Percentiles rank a stretch among this genome's conserved stretches.
These are phyloP conservation scores for Pyrenopolyporus hunteri DNA, from an alignment of 495 filamentous ascomycete genomes.

Conservation along the genomic window DNA sequence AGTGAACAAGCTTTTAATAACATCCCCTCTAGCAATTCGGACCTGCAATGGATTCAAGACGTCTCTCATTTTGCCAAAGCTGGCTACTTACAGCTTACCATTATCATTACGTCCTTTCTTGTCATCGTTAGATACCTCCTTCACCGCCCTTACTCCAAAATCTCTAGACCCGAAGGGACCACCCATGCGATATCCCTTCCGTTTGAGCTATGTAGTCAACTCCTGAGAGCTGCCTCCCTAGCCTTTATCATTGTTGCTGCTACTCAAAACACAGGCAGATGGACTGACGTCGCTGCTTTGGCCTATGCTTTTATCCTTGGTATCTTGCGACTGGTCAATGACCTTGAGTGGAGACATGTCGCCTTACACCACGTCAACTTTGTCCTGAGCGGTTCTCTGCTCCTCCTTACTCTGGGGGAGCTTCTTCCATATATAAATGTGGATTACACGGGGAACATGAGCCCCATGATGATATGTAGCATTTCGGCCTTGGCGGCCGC, in stretches of 20 bases:
- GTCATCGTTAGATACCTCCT: slow-evolving; percentile 38
- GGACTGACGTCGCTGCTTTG: slow-evolving; percentile 39
- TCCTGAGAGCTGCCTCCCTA: slow-evolving; percentile 41
- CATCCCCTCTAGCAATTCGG: slow-evolving; percentile 9
- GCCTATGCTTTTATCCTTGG: slow-evolving; percentile 46
- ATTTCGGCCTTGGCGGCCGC: slow-evolving; percentile 40
- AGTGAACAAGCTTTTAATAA: slow-evolving; percentile 6
- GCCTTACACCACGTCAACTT: slow-evolving; percentile 49
- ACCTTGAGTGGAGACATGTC: slow-evolving; percentile 47
- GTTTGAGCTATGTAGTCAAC: slow-evolving; percentile 44
- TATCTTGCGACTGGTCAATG: slow-evolving; percentile 42
- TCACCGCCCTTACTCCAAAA: slow-evolving; percentile 32
- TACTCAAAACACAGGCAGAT: slow-evolving; percentile 25
- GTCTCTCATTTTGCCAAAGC: slow-evolving; percentile 35
- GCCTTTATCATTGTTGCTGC: slow-evolving; percentile 39
- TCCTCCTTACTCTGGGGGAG: slow-evolving; percentile 34
- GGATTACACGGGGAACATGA: slow-evolving; percentile 21
- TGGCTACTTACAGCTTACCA: slow-evolving; percentile 39
- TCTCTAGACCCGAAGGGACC: slow-evolving; percentile 35
- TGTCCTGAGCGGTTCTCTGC: slow-evolving; percentile 36
- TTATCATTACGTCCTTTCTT: slow-evolving; percentile 38
- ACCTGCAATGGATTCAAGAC: slow-evolving; percentile 39
- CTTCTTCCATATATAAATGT: slow-evolving; percentile 44
- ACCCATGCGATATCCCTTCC: slow-evolving; percentile 38
- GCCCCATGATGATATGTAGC: slow-evolving; percentile 31